Conservation (phyloP, 495 filamentous ascomycete species). For the Eremomyces bilateralis region DNA sequence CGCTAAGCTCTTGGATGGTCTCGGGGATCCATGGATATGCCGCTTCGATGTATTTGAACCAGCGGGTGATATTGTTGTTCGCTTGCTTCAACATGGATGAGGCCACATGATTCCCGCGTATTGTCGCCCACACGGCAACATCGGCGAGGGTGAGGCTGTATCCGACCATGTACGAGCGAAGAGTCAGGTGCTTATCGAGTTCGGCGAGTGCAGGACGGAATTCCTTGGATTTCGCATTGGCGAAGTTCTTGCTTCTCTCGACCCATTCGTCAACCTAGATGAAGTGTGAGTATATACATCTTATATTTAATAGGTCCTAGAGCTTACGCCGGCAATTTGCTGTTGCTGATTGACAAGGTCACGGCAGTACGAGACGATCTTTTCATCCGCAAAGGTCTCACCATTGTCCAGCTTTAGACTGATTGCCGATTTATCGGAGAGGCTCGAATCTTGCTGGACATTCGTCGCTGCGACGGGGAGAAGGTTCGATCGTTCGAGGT, state of each 20-base stretch:
- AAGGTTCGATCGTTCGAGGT: too few species aligned
- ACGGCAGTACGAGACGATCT: too few species aligned
- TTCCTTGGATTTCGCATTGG: slow-evolving; percentile 50
- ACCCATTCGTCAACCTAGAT: slow-evolving; percentile 38
- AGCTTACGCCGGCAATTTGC: too few species aligned
- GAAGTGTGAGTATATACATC: too few species aligned
- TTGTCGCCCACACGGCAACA: slow-evolving; percentile 60
- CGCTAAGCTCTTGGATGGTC: slow-evolving; percentile 33
- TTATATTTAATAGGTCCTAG: too few species aligned
- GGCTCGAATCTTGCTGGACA: too few species aligned
- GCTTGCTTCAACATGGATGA: slow-evolving; percentile 59
- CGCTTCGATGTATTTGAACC: slow-evolving; percentile 79
- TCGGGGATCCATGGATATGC: too few species aligned
- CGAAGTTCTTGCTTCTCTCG: slow-evolving; percentile 27
- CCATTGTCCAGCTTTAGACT: too few species aligned
- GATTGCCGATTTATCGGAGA: too few species aligned
- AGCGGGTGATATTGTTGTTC: slow-evolving; percentile 60
- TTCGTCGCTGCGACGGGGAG: too few species aligned
- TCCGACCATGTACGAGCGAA: slow-evolving; percentile 70
- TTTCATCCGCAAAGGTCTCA: too few species aligned
- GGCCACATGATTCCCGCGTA: slow-evolving; percentile 73
- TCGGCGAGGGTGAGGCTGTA: slow-evolving; percentile 63
- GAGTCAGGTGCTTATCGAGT: slow-evolving; percentile 67
- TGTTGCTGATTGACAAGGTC: too few species aligned
- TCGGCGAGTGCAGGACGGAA: slow-evolving; percentile 53